Evolutionary conservation across 768 basidiomycete genomes (phyloP).

Genomic region (Lentinula guzmanii): DNA sequence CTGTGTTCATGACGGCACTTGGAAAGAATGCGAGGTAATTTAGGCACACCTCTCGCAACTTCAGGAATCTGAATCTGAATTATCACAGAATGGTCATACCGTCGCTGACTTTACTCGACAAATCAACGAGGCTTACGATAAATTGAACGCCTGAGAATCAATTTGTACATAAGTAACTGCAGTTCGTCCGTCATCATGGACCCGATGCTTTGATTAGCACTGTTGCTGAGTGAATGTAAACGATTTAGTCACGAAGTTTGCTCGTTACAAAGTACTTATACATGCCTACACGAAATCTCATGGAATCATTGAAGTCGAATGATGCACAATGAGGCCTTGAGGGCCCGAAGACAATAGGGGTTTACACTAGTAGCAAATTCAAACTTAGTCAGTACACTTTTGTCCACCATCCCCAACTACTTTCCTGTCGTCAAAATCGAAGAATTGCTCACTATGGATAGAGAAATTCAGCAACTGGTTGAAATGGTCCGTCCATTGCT

Average conservation of each 20-base stretch:
- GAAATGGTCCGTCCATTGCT: conserved; percentile 39
- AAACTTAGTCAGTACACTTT: not conserved
- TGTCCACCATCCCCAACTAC: not conserved
- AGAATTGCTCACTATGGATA: conserved; percentile 35
- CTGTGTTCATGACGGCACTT: conserved; percentile 71
- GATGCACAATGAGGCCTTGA: no score
- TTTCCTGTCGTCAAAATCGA: not conserved
- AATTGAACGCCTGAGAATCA: conserved; percentile 38
- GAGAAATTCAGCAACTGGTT: conserved; percentile 54
- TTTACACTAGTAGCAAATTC: not conserved
- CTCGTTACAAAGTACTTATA: no score
- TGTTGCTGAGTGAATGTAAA: no score
- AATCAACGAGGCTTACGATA: conserved; percentile 69
- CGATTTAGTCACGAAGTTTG: no score
- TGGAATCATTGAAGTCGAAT: not conserved
- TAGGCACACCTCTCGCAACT: conserved; percentile 15
- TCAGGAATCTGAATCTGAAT: not conserved
- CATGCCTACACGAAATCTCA: not conserved
- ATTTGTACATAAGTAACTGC: no score
- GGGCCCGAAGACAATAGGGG: not conserved
- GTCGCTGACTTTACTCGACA: conserved; percentile 69
- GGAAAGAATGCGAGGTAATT: conserved; percentile 73
- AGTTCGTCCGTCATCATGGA: no score
- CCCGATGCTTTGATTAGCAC: no score
- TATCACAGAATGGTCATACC: conserved; percentile 62